Conservation (phyloP, 73 alveolate species). For the Blepharisma stoltei region DNA sequence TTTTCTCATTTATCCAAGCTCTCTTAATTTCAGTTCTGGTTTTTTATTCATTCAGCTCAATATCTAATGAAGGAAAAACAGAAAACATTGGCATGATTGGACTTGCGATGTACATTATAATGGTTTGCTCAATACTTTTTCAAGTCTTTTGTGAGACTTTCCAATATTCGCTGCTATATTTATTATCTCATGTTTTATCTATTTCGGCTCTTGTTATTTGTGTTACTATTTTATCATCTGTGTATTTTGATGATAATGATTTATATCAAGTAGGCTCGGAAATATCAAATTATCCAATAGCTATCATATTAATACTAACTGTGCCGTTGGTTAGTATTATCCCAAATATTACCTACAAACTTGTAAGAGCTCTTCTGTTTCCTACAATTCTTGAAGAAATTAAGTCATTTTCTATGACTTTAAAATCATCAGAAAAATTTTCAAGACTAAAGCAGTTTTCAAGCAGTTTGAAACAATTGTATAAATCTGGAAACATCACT, state of each 20-base stretch:
- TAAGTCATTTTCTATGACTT: too few relatives aligned
- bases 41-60: not conserved
- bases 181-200: not conserved
- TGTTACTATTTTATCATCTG: not conserved
- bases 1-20: constrained; percentile 3
- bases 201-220: not conserved
- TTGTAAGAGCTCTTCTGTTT: not conserved
- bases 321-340: not conserved
- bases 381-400: not conserved
- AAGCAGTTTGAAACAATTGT: not conserved
- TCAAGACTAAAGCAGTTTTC: too few relatives aligned
- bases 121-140: not conserved
- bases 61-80: not conserved
- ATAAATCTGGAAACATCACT: not conserved
- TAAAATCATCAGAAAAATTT: too few relatives aligned
- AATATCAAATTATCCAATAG: not conserved
- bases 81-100: not conserved
- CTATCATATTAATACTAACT: not conserved
- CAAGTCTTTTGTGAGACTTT: not conserved
- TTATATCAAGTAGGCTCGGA: not conserved
- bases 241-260: not conserved
- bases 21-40: not conserved
- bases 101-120: not conserved
- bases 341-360: not conserved
- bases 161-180: not conserved